Percentiles rank a stretch among this genome's conserved stretches.
Conservation (phyloP, 225 moss, liverwort and hornwort species). For the Pseudoscleropodium purum region DNA sequence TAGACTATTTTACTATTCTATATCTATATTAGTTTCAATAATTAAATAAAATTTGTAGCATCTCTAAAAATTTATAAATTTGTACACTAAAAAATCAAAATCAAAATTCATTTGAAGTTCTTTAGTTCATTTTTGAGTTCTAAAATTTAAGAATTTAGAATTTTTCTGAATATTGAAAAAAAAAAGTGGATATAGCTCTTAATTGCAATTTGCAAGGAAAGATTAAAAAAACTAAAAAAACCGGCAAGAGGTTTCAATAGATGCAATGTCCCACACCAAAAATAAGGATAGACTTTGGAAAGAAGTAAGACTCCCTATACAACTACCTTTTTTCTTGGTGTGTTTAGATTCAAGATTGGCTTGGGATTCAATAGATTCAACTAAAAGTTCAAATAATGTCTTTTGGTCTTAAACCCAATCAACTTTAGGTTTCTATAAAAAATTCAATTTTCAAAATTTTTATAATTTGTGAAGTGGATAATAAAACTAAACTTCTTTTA, state of each 20-base stretch:
- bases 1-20: neutral
- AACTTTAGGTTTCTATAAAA: neutral
- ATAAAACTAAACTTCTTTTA: neutral
- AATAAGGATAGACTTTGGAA: neutral
- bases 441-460: neutral
- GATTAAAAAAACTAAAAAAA: neutral
- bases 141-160: too few species aligned
- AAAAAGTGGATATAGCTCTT: fast-evolving
- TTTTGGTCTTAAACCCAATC: neutral
- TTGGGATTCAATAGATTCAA: neutral
- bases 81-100: too few species aligned
- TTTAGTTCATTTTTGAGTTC: too few species aligned
- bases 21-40: neutral
- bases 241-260: neutral
- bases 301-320: fast-evolving
- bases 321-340: neutral
- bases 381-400: neutral
- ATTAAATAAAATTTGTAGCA: neutral
- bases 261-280: neutral
- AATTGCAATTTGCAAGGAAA: neutral
- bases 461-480: neutral
- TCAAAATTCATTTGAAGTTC: neutral
- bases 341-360: neutral
- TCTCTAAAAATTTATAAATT: neutral
- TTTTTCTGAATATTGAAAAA: too few species aligned